Conservation (phyloP, 805 yeast genomes). For the Candida andamanensis region DNA sequence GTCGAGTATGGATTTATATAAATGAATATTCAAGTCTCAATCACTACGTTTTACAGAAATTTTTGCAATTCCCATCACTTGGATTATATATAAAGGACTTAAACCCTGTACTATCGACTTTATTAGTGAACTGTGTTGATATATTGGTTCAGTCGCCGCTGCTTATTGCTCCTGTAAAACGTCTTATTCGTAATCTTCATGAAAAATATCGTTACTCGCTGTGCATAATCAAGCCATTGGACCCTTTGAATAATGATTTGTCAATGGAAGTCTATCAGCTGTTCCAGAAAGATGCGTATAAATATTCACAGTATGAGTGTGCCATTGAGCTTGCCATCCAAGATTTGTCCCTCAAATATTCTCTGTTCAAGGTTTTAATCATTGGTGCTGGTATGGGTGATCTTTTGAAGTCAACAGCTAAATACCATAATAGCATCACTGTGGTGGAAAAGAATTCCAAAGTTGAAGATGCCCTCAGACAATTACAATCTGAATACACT, state of each 20-base stretch:
- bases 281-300: conserved; percentile 66
- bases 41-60: no score
- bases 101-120: background rate
- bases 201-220: conserved; percentile 4
- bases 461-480: conserved; percentile 4
- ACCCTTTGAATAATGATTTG: conserved; percentile 60
- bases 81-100: conserved; percentile 2
- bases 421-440: conserved; percentile 10
- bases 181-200: background rate
- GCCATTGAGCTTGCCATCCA: conserved; percentile 58
- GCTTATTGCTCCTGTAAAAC: no score
- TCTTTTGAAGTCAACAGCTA: conserved; percentile 43
- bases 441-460: conserved; percentile 64
- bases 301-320: conserved; percentile 61
- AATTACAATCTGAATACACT: conserved; percentile 41
- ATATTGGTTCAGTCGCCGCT: background rate
- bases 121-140: conserved; percentile 2
- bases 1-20: no score
- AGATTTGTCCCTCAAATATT: conserved; percentile 11
- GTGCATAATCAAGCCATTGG: conserved; percentile 51
- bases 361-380: conserved; percentile 39
- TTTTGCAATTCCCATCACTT: no score
- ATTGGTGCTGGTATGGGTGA: conserved; percentile 93
- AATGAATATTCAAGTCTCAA: no score
- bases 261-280: conserved; percentile 56